Conservation (phyloP, 306 rosid species). For the Hylodesmum podocarpum region DNA sequence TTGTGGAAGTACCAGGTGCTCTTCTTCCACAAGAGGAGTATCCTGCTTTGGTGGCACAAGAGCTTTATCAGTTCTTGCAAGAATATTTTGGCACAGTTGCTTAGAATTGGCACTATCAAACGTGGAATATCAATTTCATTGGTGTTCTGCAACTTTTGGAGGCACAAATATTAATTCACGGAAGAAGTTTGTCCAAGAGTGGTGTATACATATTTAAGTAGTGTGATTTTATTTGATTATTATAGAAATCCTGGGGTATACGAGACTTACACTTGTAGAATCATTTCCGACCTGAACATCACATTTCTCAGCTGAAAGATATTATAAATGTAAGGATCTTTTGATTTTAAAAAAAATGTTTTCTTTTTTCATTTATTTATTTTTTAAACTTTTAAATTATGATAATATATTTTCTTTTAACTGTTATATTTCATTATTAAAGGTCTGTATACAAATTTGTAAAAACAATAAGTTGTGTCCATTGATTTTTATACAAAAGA, state of each 20-base stretch:
- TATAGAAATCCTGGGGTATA: neutral
- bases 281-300: neutral
- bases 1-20: constrained; percentile 88
- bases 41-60: constrained; percentile 70
- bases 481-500: too few relatives aligned
- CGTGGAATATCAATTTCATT: neutral
- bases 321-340: neutral
- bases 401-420: neutral
- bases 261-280: neutral
- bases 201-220: constrained; percentile 19
- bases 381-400: neutral
- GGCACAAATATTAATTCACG: neutral
- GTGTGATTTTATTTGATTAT: constrained; percentile 14
- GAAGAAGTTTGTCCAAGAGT: constrained; percentile 33
- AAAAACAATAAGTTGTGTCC: too few relatives aligned
- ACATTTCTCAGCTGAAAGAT: neutral
- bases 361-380: too few relatives aligned
- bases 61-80: constrained; percentile 75
- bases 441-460: too few relatives aligned
- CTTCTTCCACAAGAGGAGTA: constrained; percentile 98
- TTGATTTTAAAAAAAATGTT: neutral
- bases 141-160: neutral
- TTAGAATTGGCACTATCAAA: constrained; percentile 5
- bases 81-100: constrained; percentile 43
- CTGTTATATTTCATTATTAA: neutral